phyloP scores from a whole-genome alignment of 2,329 filamentous ascomycete species.

The Cyanodermella asteris region DNA sequence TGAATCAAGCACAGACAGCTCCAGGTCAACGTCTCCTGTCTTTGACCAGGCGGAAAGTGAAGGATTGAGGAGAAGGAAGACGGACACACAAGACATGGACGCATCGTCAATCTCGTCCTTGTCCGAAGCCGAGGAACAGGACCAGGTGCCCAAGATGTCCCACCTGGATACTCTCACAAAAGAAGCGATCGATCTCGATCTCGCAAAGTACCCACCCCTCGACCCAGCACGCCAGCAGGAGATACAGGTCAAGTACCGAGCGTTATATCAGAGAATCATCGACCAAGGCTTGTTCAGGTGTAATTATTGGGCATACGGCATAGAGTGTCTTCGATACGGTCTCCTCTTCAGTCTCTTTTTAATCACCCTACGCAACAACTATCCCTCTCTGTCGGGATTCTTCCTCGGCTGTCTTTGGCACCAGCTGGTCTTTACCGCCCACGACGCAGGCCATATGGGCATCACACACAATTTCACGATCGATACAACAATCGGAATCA shows the following conservation, averaged over 20 bases:
- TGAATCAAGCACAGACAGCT: not conserved
- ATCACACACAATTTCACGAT: conserved; percentile 37
- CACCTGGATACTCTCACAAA: not conserved
- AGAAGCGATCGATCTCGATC: conserved; percentile 17
- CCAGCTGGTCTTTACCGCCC: conserved; percentile 46
- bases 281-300: conserved; percentile 37
- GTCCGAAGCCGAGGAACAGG: conserved; percentile 1
- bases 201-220: conserved; percentile 26
- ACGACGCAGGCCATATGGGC: conserved; percentile 41
- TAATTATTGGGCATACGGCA: conserved; percentile 34
- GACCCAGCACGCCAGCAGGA: conserved; percentile 31
- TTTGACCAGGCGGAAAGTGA: not conserved
- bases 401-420: conserved; percentile 37
- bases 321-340: conserved; percentile 33
- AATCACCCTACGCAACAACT: conserved; percentile 23
- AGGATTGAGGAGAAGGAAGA: not conserved
- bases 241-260: conserved; percentile 34
- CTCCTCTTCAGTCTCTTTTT: conserved; percentile 29
- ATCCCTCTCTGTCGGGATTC: conserved; percentile 35
- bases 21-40: not conserved
- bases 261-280: conserved; percentile 31
- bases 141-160: conserved; percentile 1
- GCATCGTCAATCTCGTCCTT: not conserved
- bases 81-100: not conserved
- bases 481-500: conserved; percentile 39